Evolutionary conservation across 108 stramenopile genomes (phyloP).

Genomic region (Nitzschia sp.): DNA sequence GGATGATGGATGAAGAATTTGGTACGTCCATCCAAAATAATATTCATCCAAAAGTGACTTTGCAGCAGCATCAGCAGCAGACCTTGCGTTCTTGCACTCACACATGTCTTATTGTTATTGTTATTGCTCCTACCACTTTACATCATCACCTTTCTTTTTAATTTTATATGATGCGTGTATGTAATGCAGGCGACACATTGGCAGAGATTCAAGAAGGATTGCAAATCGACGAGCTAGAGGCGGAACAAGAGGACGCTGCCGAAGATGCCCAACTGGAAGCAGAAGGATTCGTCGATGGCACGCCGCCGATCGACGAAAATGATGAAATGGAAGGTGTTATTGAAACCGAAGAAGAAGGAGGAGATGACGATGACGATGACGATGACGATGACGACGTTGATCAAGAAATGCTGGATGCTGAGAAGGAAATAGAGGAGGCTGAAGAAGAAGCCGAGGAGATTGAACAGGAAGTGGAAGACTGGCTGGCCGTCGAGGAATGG

Average conservation of each 20-base stretch:
- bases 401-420: background rate
- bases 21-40: background rate
- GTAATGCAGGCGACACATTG: background rate
- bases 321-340: background rate
- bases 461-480: background rate
- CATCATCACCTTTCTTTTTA: background rate
- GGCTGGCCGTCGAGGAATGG: background rate
- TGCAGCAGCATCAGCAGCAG: background rate
- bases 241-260: conserved; percentile 1
- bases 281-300: conserved; percentile 5
- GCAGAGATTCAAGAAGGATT: background rate
- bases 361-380: background rate
- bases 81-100: background rate
- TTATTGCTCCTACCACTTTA: background rate
- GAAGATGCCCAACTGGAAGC: conserved; percentile 9
- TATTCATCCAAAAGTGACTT: background rate
- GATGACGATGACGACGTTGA: background rate
- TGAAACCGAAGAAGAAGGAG: background rate
- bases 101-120: background rate
- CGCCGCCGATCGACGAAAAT: background rate
- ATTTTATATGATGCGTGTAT: too few species aligned
- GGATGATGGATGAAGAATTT: background rate
- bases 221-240: background rate
- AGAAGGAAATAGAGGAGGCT: background rate
- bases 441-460: background rate